These are phyloP conservation scores for Phragmites australis DNA, from an alignment of 176 grass and related monocot genomes.

Conservation along the genomic window DNA sequence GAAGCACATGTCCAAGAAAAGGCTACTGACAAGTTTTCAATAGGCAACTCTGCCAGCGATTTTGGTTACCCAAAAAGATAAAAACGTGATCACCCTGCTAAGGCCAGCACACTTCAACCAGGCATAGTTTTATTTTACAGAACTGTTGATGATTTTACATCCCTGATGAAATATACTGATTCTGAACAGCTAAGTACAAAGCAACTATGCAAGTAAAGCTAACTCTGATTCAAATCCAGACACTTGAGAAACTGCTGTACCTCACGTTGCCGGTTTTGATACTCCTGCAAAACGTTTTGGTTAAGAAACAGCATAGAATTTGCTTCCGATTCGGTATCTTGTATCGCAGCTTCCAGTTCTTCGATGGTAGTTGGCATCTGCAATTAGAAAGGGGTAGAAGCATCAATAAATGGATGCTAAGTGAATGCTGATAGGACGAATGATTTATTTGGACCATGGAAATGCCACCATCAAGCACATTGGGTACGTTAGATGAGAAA, in stretches of 20 bases:
- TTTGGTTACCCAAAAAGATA: neutral
- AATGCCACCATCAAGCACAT: neutral
- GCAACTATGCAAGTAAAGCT: conserved; percentile 25
- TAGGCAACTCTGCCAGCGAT: conserved; percentile 6
- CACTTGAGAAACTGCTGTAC: conserved; percentile 28
- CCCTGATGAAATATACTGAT: neutral
- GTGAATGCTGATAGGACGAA: neutral
- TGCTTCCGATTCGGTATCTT: conserved; percentile 86
- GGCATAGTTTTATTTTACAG: conserved; percentile 12
- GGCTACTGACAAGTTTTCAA: neutral
- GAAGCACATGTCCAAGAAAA: neutral
- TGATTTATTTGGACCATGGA: conserved; percentile 24
- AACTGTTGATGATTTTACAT: neutral
- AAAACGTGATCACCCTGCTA: conserved; percentile 1
- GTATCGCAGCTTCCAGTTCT: conserved; percentile 76
- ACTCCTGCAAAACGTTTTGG: conserved; percentile 90
- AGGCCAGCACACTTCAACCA: neutral
- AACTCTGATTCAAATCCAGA: neutral
- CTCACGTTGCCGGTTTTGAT: conserved; percentile 74
- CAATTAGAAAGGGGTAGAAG: conserved; percentile 30
- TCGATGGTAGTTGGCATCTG: conserved; percentile 85
- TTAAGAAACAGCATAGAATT: conserved; percentile 96
- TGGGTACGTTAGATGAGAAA: conserved; percentile 6
- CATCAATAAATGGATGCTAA: conserved; percentile 14
- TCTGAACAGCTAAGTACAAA: neutral